These are phyloP conservation scores for Boletus subcaerulescens DNA, from an alignment of 768 basidiomycete species.

Conservation along the genomic window DNA sequence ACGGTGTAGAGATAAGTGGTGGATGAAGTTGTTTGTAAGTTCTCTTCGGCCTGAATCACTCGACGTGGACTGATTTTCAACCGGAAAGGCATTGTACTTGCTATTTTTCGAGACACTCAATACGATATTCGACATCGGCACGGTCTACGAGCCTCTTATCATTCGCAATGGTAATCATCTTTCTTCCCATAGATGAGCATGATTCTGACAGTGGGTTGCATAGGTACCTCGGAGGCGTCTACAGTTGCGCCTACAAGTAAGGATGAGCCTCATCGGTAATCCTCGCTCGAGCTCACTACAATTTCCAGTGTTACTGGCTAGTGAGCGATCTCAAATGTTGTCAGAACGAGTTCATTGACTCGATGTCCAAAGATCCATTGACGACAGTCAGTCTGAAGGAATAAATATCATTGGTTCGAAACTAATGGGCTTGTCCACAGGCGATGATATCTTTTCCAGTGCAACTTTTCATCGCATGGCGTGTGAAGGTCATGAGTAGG, in stretches of 20 bases:
- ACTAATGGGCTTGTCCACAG: constrained; percentile 20
- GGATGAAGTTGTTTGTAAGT: constrained; percentile 47
- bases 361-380: constrained; percentile 37
- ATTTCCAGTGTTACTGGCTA: constrained; percentile 9
- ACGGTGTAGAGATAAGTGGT: constrained; percentile 38
- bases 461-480: constrained; percentile 48
- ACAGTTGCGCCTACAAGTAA: not conserved
- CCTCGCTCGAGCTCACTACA: constrained; percentile 19
- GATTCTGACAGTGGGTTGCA: constrained; percentile 24
- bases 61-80: not conserved
- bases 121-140: constrained; percentile 41
- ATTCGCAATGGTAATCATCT: constrained; percentile 39
- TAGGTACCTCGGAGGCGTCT: constrained; percentile 12
- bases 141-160: constrained; percentile 48
- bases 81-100: constrained; percentile 37
- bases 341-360: not conserved
- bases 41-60: not conserved
- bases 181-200: not conserved
- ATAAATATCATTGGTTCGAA: not conserved
- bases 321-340: constrained; percentile 2
- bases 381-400: constrained; percentile 35
- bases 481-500: constrained; percentile 35
- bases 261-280: not conserved
- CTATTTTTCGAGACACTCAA: constrained; percentile 51
- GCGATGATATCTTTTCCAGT: constrained; percentile 44